Conservation (phyloP, 2,329 filamentous ascomycete species). For the Xenosphaeropsis pyriputrescens region DNA sequence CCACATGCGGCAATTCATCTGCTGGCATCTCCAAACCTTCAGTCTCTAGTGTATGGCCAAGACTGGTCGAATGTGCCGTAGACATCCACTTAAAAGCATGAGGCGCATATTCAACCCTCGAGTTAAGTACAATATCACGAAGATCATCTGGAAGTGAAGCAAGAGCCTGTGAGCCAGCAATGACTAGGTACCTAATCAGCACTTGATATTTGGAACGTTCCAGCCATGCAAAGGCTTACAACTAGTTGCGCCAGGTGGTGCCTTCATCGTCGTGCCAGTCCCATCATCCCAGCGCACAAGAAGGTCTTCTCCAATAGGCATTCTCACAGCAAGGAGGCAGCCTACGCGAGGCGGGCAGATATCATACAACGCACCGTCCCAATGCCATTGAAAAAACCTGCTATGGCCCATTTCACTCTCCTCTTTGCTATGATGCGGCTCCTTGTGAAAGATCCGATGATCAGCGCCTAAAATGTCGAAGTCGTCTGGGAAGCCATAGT, state of each 20-base stretch:
- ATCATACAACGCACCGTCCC: conserved; percentile 19
- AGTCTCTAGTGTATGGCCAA: conserved; percentile 18
- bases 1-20: no score
- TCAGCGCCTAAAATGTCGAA: conserved; percentile 23
- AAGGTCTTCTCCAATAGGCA: conserved; percentile 16
- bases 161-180: no score
- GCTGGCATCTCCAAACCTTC: no score
- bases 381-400: conserved; percentile 23
- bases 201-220: no score
- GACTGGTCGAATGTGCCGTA: conserved; percentile 17
- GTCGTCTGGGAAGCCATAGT: conserved; percentile 21
- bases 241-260: no score
- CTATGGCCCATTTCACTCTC: conserved; percentile 19
- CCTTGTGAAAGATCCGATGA: conserved; percentile 21
- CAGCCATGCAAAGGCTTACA: no score
- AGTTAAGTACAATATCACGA: conserved; percentile 15
- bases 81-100: conserved; percentile 23
- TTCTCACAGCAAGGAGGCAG: conserved; percentile 20
- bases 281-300: no score
- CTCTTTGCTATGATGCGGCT: conserved; percentile 20
- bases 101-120: conserved; percentile 21
- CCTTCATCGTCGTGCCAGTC: no score
- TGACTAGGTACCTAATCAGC: no score
- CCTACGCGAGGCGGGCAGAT: conserved; percentile 21
- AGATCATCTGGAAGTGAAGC: conserved; percentile 13